phyloP scores from a whole-genome alignment of 1,139 yeast genomes.

The Hyphopichia pseudoburtonii region DNA sequence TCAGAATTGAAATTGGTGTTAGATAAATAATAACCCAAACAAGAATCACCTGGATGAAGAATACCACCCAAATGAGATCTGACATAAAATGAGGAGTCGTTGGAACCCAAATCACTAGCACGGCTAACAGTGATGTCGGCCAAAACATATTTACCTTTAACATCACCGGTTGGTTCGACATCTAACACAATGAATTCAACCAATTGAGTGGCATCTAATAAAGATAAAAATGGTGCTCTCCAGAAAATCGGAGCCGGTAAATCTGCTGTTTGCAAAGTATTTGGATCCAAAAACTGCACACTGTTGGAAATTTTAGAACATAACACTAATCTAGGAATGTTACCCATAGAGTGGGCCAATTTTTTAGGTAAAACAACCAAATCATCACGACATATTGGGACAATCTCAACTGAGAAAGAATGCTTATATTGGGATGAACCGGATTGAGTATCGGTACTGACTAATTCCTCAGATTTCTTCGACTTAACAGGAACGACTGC shows the following conservation, averaged over 20 bases:
- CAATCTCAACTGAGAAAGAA: slow-evolving; percentile 89
- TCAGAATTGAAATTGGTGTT: slow-evolving; percentile 87
- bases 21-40: slow-evolving; percentile 80
- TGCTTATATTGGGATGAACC: slow-evolving; percentile 88
- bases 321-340: slow-evolving; percentile 77
- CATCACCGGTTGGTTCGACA: slow-evolving; percentile 88
- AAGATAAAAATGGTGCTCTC: slow-evolving; percentile 80
- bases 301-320: slow-evolving; percentile 83
- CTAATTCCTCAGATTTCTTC: slow-evolving; percentile 87
- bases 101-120: slow-evolving; percentile 79
- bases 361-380: slow-evolving; percentile 85
- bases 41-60: slow-evolving; percentile 94
- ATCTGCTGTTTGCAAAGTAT: slow-evolving; percentile 79
- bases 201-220: slow-evolving; percentile 74
- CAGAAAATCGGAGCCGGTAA: slow-evolving; percentile 75
- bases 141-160: slow-evolving; percentile 76
- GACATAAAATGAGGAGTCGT: slow-evolving; percentile 76
- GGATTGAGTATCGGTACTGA: slow-evolving; percentile 89
- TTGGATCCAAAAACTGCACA: slow-evolving; percentile 83
- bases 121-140: slow-evolving; percentile 92
- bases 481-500: slow-evolving; percentile 86
- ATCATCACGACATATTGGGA: slow-evolving; percentile 97
- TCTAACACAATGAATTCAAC: slow-evolving; percentile 91
- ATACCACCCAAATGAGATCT: slow-evolving; percentile 92
- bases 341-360: slow-evolving; percentile 82